Evolutionary conservation across 768 basidiomycete species (phyloP).

Genomic region (Chalciporus piperatus): DNA sequence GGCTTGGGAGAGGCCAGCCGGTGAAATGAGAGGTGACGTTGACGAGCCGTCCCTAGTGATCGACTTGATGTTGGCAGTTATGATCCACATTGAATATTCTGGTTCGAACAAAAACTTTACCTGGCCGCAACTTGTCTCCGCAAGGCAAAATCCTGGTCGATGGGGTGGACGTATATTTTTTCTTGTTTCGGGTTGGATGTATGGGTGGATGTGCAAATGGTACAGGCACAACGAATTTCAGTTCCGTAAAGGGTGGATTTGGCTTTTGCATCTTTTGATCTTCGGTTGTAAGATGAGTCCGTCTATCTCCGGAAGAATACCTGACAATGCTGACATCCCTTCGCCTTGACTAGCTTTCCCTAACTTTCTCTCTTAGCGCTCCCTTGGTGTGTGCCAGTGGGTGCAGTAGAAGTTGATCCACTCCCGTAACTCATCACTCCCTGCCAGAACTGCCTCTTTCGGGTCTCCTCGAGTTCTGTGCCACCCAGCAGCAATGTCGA

Average conservation of each 20-base stretch:
- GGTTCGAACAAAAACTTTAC: slow-evolving; percentile 30
- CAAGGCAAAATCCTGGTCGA: slow-evolving; percentile 27
- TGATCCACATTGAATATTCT: slow-evolving; percentile 19
- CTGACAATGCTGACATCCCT: slow-evolving; percentile 19
- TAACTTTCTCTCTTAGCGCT: too few relatives aligned
- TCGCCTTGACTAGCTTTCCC: neutral
- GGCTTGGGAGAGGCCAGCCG: slow-evolving; percentile 24
- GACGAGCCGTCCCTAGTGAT: slow-evolving; percentile 6
- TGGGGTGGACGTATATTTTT: slow-evolving; percentile 13
- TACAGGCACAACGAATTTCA: slow-evolving; percentile 24
- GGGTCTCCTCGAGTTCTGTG: neutral
- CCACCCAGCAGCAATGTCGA: neutral
- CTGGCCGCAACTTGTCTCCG: slow-evolving; percentile 23
- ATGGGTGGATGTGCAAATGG: too few relatives aligned
- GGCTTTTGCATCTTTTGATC: slow-evolving; percentile 33
- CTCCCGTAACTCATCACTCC: neutral
- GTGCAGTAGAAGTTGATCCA: too few relatives aligned
- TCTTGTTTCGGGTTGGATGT: slow-evolving; percentile 8
- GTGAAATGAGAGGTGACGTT: slow-evolving; percentile 20
- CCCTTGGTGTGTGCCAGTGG: too few relatives aligned
- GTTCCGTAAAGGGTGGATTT: slow-evolving; percentile 34
- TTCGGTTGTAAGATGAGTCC: slow-evolving; percentile 27
- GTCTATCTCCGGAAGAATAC: slow-evolving; percentile 30
- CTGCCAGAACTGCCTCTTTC: slow-evolving; percentile 15
- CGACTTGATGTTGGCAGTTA: slow-evolving; percentile 8